Evolutionary conservation across 2,329 filamentous ascomycete species (phyloP).

Genomic region (Cordyceps farinosa): DNA sequence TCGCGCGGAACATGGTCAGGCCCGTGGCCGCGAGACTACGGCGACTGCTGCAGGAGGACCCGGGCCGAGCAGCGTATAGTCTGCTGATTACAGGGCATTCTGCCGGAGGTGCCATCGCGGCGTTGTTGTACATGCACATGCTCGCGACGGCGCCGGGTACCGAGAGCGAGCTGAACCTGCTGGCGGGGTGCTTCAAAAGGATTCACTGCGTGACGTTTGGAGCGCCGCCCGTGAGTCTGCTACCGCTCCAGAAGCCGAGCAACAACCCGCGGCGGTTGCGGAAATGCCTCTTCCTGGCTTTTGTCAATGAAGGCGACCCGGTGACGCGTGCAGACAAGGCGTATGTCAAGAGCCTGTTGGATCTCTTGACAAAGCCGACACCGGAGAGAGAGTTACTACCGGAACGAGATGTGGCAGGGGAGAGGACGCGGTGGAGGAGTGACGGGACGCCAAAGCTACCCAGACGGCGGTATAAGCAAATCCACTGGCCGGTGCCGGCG

Average conservation of each 20-base stretch:
- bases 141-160: slow-evolving; percentile 53
- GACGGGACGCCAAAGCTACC: slow-evolving; percentile 11
- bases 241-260: slow-evolving; percentile 62
- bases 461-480: slow-evolving; percentile 22
- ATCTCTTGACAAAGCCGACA: slow-evolving; percentile 62
- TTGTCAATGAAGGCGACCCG: slow-evolving; percentile 84
- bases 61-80: slow-evolving; percentile 60
- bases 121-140: slow-evolving; percentile 80
- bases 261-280: slow-evolving; percentile 36
- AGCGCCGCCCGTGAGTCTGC: slow-evolving; percentile 71
- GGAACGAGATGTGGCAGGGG: neutral
- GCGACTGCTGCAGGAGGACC: slow-evolving; percentile 68
- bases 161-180: slow-evolving; percentile 63
- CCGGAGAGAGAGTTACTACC: slow-evolving; percentile 46
- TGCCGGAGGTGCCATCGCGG: slow-evolving; percentile 79
- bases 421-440: neutral
- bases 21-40: slow-evolving; percentile 69
- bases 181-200: slow-evolving; percentile 69
- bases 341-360: slow-evolving; percentile 69
- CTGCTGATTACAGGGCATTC: slow-evolving; percentile 83
- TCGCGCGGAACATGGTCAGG: slow-evolving; percentile 69
- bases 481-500: slow-evolving; percentile 62
- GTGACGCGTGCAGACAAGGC: slow-evolving; percentile 72
- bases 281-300: slow-evolving; percentile 73
- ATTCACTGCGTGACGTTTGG: slow-evolving; percentile 85